Evolutionary conservation across 2,329 filamentous ascomycete species (phyloP).

Genomic region (Talaromyces sp.): DNA sequence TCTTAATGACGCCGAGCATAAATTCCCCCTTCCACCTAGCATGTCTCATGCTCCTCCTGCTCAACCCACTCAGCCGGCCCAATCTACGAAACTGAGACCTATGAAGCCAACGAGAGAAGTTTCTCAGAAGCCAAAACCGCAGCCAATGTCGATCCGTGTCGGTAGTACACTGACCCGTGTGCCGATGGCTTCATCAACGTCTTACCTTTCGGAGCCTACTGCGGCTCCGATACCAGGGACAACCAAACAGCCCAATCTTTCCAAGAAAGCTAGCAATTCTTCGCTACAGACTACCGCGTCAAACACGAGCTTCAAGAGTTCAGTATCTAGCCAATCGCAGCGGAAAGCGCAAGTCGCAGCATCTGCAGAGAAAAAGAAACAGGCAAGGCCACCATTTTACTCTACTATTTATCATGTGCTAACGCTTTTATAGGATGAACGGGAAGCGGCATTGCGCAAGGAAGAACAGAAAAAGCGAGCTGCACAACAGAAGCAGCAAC

Average conservation of each 20-base stretch:
- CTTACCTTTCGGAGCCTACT: conserved; percentile 54
- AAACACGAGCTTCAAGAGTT: conserved; percentile 59
- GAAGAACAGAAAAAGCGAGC: conserved; percentile 76
- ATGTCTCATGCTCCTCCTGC: conserved; percentile 16
- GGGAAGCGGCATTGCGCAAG: conserved; percentile 66
- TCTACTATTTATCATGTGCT: not conserved
- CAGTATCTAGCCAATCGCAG: conserved; percentile 56
- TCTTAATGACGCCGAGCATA: conserved; percentile 23
- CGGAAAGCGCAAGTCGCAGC: conserved; percentile 63
- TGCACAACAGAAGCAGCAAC: conserved; percentile 38
- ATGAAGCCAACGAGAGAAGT: conserved; percentile 41
- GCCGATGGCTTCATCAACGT: conserved; percentile 45
- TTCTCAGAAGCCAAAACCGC: conserved; percentile 41
- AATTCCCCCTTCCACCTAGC: conserved; percentile 20
- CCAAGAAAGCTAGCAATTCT: conserved; percentile 63
- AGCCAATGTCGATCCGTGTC: conserved; percentile 46
- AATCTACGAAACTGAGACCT: conserved; percentile 38
- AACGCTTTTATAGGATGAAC: conserved; percentile 57
- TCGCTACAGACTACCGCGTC: conserved; percentile 55
- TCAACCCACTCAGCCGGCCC: conserved; percentile 14
- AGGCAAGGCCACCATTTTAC: conserved; percentile 32
- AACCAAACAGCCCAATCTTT: conserved; percentile 43
- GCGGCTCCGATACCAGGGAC: conserved; percentile 30
- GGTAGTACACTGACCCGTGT: conserved; percentile 45
- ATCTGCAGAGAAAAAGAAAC: conserved; percentile 73